Conservation (phyloP, 1,284 basidiomycete species). For the Irpex rosettiformis region DNA sequence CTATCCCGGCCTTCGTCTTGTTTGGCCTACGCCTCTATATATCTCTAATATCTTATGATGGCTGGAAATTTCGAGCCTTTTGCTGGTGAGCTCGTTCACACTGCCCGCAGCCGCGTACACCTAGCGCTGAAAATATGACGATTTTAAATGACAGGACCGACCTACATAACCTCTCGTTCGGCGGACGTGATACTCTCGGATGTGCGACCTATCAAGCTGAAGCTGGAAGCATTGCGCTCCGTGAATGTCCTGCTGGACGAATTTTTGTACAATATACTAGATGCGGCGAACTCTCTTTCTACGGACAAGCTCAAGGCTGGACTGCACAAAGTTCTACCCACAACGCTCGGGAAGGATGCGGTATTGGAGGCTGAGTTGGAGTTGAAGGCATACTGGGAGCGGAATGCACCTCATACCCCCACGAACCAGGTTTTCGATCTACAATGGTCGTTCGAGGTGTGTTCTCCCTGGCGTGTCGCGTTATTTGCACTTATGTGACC, state of each 20-base stretch:
- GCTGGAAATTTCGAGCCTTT: neutral
- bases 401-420: constrained; percentile 36
- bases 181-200: constrained; percentile 90
- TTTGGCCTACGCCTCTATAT: neutral
- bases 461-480: constrained; percentile 22
- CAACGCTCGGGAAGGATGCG: constrained; percentile 82
- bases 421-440: constrained; percentile 52
- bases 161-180: constrained; percentile 75
- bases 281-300: constrained; percentile 67
- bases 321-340: constrained; percentile 71
- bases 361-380: constrained; percentile 92
- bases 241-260: constrained; percentile 90
- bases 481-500: constrained; percentile 7
- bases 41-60: neutral
- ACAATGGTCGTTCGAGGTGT: constrained; percentile 72
- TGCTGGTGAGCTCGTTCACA: neutral
- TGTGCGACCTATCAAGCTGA: constrained; percentile 83
- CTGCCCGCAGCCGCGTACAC: neutral
- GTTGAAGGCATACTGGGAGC: constrained; percentile 80
- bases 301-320: constrained; percentile 75
- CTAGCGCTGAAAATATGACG: neutral
- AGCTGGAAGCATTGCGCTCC: constrained; percentile 65
- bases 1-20: neutral
- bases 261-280: constrained; percentile 73
- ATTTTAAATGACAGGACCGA: constrained; percentile 42